These are phyloP conservation scores for Vaccinium vitisidaea DNA, from an alignment of 148 eudicot species.

Conservation along the genomic window DNA sequence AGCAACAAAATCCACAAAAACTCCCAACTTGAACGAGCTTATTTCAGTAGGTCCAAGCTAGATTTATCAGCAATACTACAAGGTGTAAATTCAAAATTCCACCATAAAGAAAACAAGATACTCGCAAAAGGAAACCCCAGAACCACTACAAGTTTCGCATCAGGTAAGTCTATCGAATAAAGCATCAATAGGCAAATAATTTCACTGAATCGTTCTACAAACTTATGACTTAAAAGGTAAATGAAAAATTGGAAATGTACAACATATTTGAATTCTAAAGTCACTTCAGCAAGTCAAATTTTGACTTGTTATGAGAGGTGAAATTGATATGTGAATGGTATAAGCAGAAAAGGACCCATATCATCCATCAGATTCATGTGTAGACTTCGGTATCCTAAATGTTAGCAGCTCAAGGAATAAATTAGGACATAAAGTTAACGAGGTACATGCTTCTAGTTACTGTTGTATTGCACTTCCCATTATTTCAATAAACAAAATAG, in stretches of 20 bases:
- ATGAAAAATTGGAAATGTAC: no score
- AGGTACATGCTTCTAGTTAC: no score
- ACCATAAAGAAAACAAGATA: not conserved
- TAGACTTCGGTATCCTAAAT: no score
- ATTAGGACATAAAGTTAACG: no score
- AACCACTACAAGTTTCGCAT: no score
- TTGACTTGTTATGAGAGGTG: not conserved
- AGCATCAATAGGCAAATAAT: not conserved
- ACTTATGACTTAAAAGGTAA: not conserved
- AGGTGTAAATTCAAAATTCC: not conserved
- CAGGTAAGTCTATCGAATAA: not conserved
- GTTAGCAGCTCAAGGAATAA: no score
- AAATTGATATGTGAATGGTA: not conserved
- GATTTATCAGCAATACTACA: not conserved
- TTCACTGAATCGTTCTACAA: not conserved
- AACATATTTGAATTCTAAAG: no score
- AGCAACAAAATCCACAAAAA: not conserved
- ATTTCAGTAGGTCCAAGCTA: not conserved
- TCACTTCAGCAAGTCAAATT: no score
- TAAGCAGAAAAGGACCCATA: not conserved
- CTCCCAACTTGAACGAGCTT: slow-evolving; percentile 4
- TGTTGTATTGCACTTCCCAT: no score
- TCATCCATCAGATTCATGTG: no score
- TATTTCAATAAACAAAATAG: no score
- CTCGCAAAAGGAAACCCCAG: no score